Base-by-base conservation (phyloP, 176 grass and related monocot genomes). In the Triticum dicoccoides region DNA sequence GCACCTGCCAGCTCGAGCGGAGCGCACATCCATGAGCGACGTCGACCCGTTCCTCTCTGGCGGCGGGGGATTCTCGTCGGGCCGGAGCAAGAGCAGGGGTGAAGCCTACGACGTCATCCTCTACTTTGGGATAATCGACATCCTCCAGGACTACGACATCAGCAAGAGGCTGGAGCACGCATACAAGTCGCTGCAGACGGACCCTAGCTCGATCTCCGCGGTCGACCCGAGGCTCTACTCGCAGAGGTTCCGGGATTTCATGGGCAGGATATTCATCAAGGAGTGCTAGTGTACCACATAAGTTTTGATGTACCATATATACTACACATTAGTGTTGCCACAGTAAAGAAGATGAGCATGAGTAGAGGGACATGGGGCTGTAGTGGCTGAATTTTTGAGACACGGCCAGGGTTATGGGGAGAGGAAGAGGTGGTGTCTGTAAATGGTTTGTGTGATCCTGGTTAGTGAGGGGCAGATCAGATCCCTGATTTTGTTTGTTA, bases 1-100 rank as follows among this genome's bases (percentile, higher is more conserved):
- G 11, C 88, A 94, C 82, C 81, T 98, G 88, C 96, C 90, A 12
- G 96, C 96, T 52, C 90, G 66, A 21, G 96, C 96, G 72, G 93
- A 96, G 82, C 86, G 73, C 66, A 75, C 69, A 38, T 78, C 75
- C 8, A 90, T 75, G 37, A 91, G 88, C 13, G 74, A 87, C 29
- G 88, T 82, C 0, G 91, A 95, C 11, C 84, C 88, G 0, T 88
- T 91, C 87, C 70, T 88, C 58, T 78, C 90, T 4, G 88, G 51
- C 52, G 88, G 85, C 61, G 77, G 87, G 11, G 87, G 88, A 15
- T 86, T 91, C 52, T 75, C 73, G 11, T 76, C 84, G 7, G 56
- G 0, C 81, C 66, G 79, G 30, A 89, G 75, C 30, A 90, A 80
- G 72, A 90, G 29, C 27, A 29, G 65, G 1, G 74, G 61, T 0